Evolutionary conservation across 495 filamentous ascomycete species (phyloP), one percentile per base, ranked within the genome.

Genomic region (Xylaria acuta): DNA sequence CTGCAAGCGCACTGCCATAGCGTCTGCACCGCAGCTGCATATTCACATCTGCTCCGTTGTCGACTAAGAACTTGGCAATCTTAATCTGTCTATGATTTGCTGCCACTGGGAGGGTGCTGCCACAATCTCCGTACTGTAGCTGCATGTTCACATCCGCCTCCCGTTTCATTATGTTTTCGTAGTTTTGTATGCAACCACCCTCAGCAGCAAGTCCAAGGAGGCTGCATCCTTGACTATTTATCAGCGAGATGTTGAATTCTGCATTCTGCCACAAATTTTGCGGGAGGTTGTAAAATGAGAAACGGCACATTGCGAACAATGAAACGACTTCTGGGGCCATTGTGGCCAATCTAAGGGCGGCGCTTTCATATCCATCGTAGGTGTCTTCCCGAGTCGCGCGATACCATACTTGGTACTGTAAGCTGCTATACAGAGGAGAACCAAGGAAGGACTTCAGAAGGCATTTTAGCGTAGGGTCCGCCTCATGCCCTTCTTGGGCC

Each of bases 371-470:
- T 43, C 11, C 12, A 1, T 14, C 1, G 1, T 43, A 43, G 40
- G 40, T 43, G 9, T 11, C 12, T 14, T 43, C 11, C 9, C 20
- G 7, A 34, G 27, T 49, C 12, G 11, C 7, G 3, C 25, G 25
- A 36, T 22, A 14, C 64, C 64, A 67, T 25, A 0, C 2, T 16
- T n/a, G 43, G 30, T 67, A 67, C 30, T 32, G 30, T 1, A 8
- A 1, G 16, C 64, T 67, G 18, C 27, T 53, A 18, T 67, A 0
- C 2, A n/a, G n/a, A 9, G 45, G 64, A 25, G 45, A 54, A 9
- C 40, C 64, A 20, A 67, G 64, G 25, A 67, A 67, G 32, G 27
- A 32, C 18, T 67, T 67, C 2, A 67, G n/a, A n/a, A 67, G 64
- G 1, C 30, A 12, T 1, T 1, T 12, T 11, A 67, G 8, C 3